These are phyloP conservation scores for Jamesozyma gamospora DNA, from an alignment of 805 yeast species.

Conservation along the genomic window DNA sequence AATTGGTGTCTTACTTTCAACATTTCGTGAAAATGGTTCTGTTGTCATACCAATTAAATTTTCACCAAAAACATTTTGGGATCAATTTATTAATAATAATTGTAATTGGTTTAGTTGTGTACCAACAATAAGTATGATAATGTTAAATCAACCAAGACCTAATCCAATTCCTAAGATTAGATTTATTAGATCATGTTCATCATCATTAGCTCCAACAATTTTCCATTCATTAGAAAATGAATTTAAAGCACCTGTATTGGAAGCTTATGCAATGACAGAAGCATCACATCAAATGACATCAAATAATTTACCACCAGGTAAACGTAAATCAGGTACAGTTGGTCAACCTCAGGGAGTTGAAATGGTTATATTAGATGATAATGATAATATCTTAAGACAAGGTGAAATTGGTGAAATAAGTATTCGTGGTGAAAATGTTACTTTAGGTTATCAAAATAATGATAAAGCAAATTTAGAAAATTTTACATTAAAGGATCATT, in stretches of 20 bases:
- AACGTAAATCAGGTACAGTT: conserved; percentile 61
- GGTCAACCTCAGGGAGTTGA: conserved; percentile 66
- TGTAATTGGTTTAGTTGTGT: conserved; percentile 73
- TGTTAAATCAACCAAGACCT: conserved; percentile 46
- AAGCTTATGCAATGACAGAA: conserved; percentile 76
- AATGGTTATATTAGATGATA: conserved; percentile 44
- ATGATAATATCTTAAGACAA: conserved; percentile 37
- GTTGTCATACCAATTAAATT: conserved; percentile 54
- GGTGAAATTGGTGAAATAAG: conserved; percentile 61
- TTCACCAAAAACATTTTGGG: conserved; percentile 54
- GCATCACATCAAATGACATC: conserved; percentile 77
- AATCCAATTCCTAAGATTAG: conserved; percentile 43
- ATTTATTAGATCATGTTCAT: conserved; percentile 63
- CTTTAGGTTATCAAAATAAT: conserved; percentile 63
- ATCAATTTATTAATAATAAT: conserved; percentile 37
- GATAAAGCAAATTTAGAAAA: conserved; percentile 59
- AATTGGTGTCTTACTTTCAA: conserved; percentile 53
- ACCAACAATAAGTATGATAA: conserved; percentile 64
- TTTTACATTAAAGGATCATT: conserved; percentile 45
- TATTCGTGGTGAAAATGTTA: conserved; percentile 57
- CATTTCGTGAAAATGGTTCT: conserved; percentile 50
- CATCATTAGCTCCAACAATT: conserved; percentile 58
- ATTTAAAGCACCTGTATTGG: conserved; percentile 59
- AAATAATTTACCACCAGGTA: conserved; percentile 54
- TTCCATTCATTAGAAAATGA: conserved; percentile 46